Base-by-base conservation (phyloP, 768 basidiomycete species). In the Pholiota conissans region DNA sequence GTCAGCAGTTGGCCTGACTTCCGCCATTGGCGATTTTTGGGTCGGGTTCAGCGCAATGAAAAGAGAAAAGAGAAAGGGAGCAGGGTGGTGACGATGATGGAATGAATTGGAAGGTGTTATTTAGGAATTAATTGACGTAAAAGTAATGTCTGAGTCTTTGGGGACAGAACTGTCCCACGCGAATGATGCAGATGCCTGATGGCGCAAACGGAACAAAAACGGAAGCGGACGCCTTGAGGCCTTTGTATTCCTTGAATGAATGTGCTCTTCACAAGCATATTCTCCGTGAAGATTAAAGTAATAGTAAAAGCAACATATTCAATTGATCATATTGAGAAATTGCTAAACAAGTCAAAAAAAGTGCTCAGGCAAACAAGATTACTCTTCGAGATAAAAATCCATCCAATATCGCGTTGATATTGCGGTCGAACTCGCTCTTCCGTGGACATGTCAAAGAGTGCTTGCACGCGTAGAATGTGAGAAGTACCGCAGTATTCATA, bases 21-120 rank as follows among this genome's bases (percentile, higher is more conserved):
- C 55, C 55, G 46, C 47, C 55, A 56, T 56, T 52, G 34, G n/a
- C 27, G 26, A 48, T 39, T 8, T 16, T 39, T 6, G 37, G 8
- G 37, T 39, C 37, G 16, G 16, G 16, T n/a, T 4, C 16, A 16
- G 16, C 5, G 9, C 7, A 39, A 39, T 8, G 16, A 16, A 39
- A 32, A 32, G 30, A 32, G 37, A 13, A 22, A 45, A 22, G 6
- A 45, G 18, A 2, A 24, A 24, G 22, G 18, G 0, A 22, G 42
- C 22, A 6, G 8, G 2, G n/a, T n/a, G 37, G n/a, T 39, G 37
- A 18, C 8, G 14, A 39, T 7, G n/a, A 18, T 3, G 14, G 18
- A 37, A n/a, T 14, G 14, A 37, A n/a, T n/a, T 5, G 42, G 42
- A 22, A 24, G 11, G 39, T 40, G 39, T 45, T 10, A 39, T 39